Evolutionary conservation across 345 rosid species (phyloP).

Genomic region (Hevea brasiliensis): DNA sequence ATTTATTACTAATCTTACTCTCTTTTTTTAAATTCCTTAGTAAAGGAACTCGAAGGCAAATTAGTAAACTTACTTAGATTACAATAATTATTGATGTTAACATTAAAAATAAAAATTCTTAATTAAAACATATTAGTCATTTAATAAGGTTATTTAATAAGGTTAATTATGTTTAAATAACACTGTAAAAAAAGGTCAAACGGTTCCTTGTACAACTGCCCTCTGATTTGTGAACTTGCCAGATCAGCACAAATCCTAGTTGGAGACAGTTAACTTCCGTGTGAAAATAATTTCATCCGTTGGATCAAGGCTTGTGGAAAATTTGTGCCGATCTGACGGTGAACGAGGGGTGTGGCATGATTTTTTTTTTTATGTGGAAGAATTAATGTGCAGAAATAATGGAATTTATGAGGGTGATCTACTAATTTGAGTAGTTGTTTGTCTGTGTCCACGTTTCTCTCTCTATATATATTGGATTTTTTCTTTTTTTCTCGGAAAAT

Average conservation of each 20-base stretch:
- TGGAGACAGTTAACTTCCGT: not conserved
- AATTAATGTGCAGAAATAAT: not conserved
- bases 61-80: not conserved
- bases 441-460: not conserved
- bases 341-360: not conserved
- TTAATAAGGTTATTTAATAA: too few relatives aligned
- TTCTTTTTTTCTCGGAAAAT: not conserved
- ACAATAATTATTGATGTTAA: not conserved
- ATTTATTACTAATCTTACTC: not conserved
- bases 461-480: constrained; percentile 2
- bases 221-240: not conserved
- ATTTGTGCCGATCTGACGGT: not conserved
- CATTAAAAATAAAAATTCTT: too few relatives aligned
- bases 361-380: not conserved
- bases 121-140: too few relatives aligned
- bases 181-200: not conserved
- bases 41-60: not conserved
- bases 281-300: not conserved
- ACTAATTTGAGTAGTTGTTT: too few relatives aligned
- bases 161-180: too few relatives aligned
- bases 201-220: constrained; percentile 1
- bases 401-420: not conserved
- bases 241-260: not conserved
- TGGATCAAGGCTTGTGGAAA: not conserved
- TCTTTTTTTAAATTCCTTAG: not conserved